Percentiles rank a stretch among this genome's conserved stretches.
phyloP scores from a whole-genome alignment of 441 rosid genomes.

The Syzygium syzygioides region DNA sequence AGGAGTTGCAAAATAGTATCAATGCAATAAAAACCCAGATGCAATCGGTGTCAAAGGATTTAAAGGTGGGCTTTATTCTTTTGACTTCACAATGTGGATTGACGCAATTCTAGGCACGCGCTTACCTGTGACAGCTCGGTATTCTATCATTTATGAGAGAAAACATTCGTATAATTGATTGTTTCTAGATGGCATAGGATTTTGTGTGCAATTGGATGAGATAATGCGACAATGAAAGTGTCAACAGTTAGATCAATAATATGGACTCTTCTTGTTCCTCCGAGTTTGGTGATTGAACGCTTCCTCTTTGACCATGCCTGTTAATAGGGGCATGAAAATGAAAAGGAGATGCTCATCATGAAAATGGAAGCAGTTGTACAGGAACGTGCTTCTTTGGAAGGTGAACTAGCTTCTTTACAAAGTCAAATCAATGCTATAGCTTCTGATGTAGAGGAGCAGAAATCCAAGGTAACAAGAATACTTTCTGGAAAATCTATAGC shows the following conservation, averaged over 20 bases:
- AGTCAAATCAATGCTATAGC: constrained; percentile 54
- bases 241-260: not conserved
- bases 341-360: constrained; percentile 83
- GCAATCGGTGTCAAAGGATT: constrained; percentile 77
- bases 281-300: not conserved
- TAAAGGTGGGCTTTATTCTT: constrained; percentile 57
- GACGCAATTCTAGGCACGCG: not conserved
- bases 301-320: constrained; percentile 12
- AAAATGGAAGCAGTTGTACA: constrained; percentile 81
- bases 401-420: constrained; percentile 60
- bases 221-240: not conserved
- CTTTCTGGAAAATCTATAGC: not conserved
- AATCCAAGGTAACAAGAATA: constrained; percentile 49
- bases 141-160: not conserved
- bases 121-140: not conserved
- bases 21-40: constrained; percentile 70
- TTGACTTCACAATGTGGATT: not conserved
- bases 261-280: not conserved
- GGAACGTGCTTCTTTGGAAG: constrained; percentile 72
- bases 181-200: not conserved
- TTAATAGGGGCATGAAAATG: constrained; percentile 67
- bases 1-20: constrained; percentile 65
- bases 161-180: not conserved
- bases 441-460: constrained; percentile 68
- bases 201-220: not conserved